Evolutionary conservation across 495 filamentous ascomycete genomes (phyloP), one percentile per base, ranked within the genome.

Genomic region (Neurospora sp.): DNA sequence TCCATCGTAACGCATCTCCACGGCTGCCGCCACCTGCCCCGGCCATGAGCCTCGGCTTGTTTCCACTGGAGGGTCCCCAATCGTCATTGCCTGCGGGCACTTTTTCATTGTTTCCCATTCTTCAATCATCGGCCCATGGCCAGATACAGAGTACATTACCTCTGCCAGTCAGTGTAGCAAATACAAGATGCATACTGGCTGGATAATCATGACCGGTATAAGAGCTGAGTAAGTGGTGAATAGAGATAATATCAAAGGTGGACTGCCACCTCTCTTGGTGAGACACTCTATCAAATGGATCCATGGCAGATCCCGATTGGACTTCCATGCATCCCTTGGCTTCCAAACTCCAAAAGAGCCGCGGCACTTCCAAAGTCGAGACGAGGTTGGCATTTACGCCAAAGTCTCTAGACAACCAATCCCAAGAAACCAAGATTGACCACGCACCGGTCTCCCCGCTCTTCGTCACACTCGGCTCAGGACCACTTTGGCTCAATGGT

Each of bases 401-500:
- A 35, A 62, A 62, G 27, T 37, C 14, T 66, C 54, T 11, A 59
- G 54, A 66, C 54, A 37, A 35, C 54, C 54, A 66, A 66, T 66
- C 54, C 54, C 6, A 27, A 62, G 27, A 16, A 62, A 62, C 54
- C 54, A 66, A 35, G 54, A 35, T 66, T 66, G 11, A 59, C 48
- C 48, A 59, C 20, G 20, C 20, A 59, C 48, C 20, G 20, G 20
- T 23, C 48, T 6, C 20, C 70, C 59, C 9, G 23, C 71, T 72
- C 76, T 73, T 31, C 74, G 77, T 78, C 74, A 54, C 69, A 73
- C 75, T 79, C 76, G 78, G 76, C 75, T 71, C 48, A 69, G 62
- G 70, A 70, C 37, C 31, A 23, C 23, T 46, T 72, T 74, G 46
- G 70, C 59, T 69, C 39, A 62, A 62, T 62, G 46, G 46, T 54